A percentile compares a stretch with the other conserved stretches of the same genome.
Conservation (phyloP, 116 monocot genomes). For the Dioscorea cayenensis region DNA sequence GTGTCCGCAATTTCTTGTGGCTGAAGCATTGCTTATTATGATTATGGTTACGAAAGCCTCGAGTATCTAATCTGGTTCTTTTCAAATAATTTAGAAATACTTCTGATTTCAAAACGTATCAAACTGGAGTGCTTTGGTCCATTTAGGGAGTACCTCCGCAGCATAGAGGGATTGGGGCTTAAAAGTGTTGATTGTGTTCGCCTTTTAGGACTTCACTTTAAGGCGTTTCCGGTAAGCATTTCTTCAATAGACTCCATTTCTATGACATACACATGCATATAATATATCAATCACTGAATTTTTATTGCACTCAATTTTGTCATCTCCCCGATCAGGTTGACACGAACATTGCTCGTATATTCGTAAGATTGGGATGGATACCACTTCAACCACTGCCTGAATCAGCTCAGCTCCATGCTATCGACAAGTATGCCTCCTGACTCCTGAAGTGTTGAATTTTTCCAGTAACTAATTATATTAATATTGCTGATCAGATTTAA, state of each 20-base stretch:
- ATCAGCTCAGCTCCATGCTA: constrained; percentile 25
- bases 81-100: neutral
- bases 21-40: neutral
- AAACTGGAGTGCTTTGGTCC: neutral
- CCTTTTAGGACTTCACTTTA: constrained; percentile 27
- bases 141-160: constrained; percentile 32
- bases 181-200: constrained; percentile 42
- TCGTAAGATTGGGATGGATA: constrained; percentile 36
- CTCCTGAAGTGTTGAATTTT: neutral
- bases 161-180: constrained; percentile 36
- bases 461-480: neutral
- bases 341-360: constrained; percentile 38
- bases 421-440: constrained; percentile 21
- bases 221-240: constrained; percentile 27
- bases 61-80: neutral
- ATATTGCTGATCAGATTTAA: neutral
- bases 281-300: neutral
- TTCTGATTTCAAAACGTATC: neutral
- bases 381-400: constrained; percentile 39
- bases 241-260: neutral
- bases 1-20: too few species aligned
- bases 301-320: neutral
- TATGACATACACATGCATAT: too few species aligned
- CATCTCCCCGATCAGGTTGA: constrained; percentile 16
- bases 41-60: neutral